Evolutionary conservation across 2,329 filamentous ascomycete species (phyloP).

Genomic region (Cordyceps pruinosa): DNA sequence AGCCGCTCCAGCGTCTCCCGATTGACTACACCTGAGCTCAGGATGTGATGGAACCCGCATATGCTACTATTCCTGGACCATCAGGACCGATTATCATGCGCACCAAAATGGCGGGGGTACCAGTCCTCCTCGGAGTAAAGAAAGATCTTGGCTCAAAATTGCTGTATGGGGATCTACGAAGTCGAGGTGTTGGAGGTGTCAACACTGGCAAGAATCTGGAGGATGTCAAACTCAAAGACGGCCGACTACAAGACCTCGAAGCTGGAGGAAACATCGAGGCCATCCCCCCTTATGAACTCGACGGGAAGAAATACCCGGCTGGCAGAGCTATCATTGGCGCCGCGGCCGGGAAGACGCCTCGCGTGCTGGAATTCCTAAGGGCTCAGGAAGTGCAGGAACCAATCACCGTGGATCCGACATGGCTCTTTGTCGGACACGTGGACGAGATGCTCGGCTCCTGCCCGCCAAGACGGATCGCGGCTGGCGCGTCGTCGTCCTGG

Average conservation of each 20-base stretch:
- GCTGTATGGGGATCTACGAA: background rate
- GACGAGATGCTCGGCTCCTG: constrained; percentile 24
- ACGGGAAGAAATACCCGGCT: background rate
- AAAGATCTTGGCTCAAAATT: background rate
- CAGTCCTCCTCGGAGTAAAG: constrained; percentile 8
- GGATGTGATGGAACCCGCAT: background rate
- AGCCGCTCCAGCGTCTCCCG: background rate
- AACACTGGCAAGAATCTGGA: background rate
- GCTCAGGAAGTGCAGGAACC: background rate
- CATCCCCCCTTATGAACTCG: background rate
- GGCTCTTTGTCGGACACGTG: constrained; percentile 22
- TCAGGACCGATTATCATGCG: background rate
- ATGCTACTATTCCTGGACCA: background rate
- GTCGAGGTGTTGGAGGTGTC: background rate
- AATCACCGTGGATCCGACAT: constrained; percentile 22
- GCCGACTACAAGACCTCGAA: background rate
- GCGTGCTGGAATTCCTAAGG: background rate
- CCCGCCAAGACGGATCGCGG: constrained; percentile 20
- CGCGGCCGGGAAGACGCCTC: background rate
- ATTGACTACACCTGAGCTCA: background rate
- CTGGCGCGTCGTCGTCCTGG: constrained; percentile 19
- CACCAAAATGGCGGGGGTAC: constrained; percentile 16
- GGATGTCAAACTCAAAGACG: background rate
- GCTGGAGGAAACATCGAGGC: background rate
- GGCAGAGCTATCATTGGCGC: background rate